These are phyloP conservation scores for Dentipellis sp. DNA, from an alignment of 768 basidiomycete species.

Conservation along the genomic window DNA sequence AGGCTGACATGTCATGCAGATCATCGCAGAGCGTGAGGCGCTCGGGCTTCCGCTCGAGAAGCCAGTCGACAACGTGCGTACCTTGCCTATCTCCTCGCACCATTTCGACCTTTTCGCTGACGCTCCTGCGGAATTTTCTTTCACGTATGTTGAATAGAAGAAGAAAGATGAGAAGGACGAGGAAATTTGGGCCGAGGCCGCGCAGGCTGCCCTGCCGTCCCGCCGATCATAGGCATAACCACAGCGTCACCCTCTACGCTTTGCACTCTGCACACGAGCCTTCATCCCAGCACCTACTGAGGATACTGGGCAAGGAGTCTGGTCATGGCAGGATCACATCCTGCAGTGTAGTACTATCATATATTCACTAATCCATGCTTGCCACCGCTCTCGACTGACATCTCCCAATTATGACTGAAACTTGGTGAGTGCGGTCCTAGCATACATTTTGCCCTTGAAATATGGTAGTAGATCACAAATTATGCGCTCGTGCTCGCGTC, in stretches of 20 bases:
- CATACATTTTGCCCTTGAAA: neutral
- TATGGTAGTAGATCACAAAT: neutral
- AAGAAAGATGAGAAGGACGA: neutral
- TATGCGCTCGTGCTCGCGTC: constrained; percentile 5
- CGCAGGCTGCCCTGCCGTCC: neutral
- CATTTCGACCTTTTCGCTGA: neutral
- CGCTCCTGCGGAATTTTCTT: neutral
- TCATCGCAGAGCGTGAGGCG: neutral
- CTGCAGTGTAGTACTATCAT: too few species aligned
- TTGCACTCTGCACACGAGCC: too few species aligned
- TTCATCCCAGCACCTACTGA: too few species aligned
- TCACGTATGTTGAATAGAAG: neutral
- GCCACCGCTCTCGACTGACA: too few species aligned
- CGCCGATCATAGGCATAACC: neutral
- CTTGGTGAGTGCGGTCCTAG: too few species aligned
- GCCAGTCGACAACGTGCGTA: neutral
- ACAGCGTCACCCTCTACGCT: too few species aligned
- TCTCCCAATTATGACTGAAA: too few species aligned
- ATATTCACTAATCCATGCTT: too few species aligned
- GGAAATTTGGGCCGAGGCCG: neutral
- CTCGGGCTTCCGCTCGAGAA: neutral
- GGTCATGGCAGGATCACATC: too few species aligned
- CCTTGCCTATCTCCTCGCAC: neutral
- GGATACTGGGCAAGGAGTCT: too few species aligned
- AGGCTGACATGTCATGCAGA: neutral